Percentiles rank a stretch among this genome's conserved stretches.
Evolutionary conservation across 202 grass and related monocot species (phyloP).

Genomic region (Schoenoplectus triqueter): DNA sequence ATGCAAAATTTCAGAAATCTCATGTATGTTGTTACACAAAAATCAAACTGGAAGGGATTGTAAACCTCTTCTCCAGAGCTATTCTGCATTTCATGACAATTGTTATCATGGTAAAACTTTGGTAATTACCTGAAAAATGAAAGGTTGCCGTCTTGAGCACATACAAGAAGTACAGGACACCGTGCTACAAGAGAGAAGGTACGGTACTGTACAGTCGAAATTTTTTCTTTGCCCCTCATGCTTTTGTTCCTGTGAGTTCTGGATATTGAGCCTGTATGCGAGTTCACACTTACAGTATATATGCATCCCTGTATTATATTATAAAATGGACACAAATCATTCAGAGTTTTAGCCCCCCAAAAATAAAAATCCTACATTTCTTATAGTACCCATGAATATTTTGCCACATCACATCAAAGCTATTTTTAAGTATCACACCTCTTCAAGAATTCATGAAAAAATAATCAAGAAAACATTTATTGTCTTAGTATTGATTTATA

Average conservation of each 20-base stretch:
- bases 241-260: constrained; percentile 86
- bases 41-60: background rate
- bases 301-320: constrained; percentile 74
- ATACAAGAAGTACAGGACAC: constrained; percentile 86
- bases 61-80: constrained; percentile 1
- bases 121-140: constrained; percentile 82
- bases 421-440: background rate
- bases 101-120: background rate
- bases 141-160: constrained; percentile 88
- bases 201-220: constrained; percentile 82
- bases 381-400: constrained; percentile 4
- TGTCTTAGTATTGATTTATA: constrained; percentile 9
- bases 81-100: constrained; percentile 14
- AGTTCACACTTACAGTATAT: constrained; percentile 80
- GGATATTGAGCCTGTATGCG: constrained; percentile 79
- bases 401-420: background rate
- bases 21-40: background rate
- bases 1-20: constrained; percentile 16
- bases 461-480: background rate
- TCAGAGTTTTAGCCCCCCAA: constrained; percentile 3
- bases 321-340: constrained; percentile 36
- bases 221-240: constrained; percentile 71
- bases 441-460: constrained; percentile 1
- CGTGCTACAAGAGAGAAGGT: constrained; percentile 88
- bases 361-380: constrained; percentile 11